Percentiles rank a stretch among this genome's conserved stretches.
phyloP scores from a whole-genome alignment of 495 filamentous ascomycete genomes.

The Xylaria venustula region DNA sequence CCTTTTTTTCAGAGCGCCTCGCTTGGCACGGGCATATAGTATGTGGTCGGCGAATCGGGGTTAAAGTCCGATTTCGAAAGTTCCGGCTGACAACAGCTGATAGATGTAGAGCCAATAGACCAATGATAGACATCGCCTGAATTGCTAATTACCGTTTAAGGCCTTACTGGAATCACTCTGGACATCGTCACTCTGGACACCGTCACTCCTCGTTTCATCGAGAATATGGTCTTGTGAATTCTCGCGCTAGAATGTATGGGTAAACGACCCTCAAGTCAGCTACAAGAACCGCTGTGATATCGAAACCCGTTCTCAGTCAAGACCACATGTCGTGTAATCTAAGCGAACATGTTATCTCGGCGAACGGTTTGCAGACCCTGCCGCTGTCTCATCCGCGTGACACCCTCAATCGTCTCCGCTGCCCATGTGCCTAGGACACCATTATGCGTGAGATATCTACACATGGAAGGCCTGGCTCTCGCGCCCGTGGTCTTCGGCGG shows the following conservation, averaged over 20 bases:
- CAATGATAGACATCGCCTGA: too few species aligned
- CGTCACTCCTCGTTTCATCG: too few species aligned
- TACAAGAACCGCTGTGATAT: not conserved
- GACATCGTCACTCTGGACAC: too few species aligned
- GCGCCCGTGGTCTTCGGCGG: conserved; percentile 68
- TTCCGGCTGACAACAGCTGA: too few species aligned
- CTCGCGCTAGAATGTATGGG: not conserved
- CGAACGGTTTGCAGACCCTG: not conserved
- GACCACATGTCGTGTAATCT: not conserved
- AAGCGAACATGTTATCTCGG: not conserved
- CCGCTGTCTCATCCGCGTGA: not conserved
- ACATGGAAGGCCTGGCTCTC: conserved; percentile 55
- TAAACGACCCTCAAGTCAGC: not conserved
- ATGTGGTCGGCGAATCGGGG: too few species aligned
- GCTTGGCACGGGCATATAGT: too few species aligned
- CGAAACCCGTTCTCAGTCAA: not conserved
- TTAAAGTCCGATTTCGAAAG: too few species aligned
- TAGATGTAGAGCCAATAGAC: too few species aligned
- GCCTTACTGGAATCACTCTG: too few species aligned
- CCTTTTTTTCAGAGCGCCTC: too few species aligned
- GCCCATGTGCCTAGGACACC: not conserved
- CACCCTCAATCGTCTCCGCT: not conserved
- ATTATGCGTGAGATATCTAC: conserved; percentile 28
- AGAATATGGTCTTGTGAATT: too few species aligned
- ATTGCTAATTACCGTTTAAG: too few species aligned